Evolutionary conservation across 192 early-diverging fungal species (phyloP).

Genomic region (Chytriomyces hyalinus): DNA sequence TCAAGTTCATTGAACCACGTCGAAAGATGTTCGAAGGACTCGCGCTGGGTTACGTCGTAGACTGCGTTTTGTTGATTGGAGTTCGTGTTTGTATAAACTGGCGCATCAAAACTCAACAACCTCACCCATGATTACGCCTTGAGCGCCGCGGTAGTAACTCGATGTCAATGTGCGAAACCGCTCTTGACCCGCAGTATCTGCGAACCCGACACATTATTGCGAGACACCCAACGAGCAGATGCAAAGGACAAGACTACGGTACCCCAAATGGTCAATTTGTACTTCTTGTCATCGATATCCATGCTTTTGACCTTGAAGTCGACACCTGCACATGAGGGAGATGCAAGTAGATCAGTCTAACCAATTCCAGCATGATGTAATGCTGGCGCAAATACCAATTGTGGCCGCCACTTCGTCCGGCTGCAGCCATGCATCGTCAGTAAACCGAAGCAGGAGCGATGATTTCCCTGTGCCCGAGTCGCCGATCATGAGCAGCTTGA

Average conservation of each 20-base stretch:
- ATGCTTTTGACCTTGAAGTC: slow-evolving; percentile 97
- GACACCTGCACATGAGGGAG: slow-evolving; percentile 67
- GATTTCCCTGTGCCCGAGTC: slow-evolving; percentile 96
- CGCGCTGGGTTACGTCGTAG: slow-evolving; percentile 94
- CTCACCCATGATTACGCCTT: slow-evolving; percentile 94
- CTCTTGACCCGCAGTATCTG: slow-evolving; percentile 98
- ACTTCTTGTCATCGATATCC: slow-evolving; percentile 80
- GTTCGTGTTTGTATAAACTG: background rate
- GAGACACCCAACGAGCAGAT: slow-evolving; percentile 9
- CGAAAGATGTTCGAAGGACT: slow-evolving; percentile 89
- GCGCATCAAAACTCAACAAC: too few relatives aligned
- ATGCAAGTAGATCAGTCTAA: background rate
- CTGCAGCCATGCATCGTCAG: slow-evolving; percentile 90
- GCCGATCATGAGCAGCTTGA: slow-evolving; percentile 94
- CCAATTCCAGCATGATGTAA: background rate
- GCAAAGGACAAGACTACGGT: background rate
- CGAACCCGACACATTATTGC: background rate
- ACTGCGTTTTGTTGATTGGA: slow-evolving; percentile 56
- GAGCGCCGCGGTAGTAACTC: slow-evolving; percentile 96
- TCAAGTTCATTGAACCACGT: slow-evolving; percentile 96
- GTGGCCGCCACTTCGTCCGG: slow-evolving; percentile 91
- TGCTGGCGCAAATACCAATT: slow-evolving; percentile 56
- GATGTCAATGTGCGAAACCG: slow-evolving; percentile 97
- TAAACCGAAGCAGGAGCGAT: slow-evolving; percentile 89
- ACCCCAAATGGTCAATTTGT: slow-evolving; percentile 98